Percentiles rank a stretch among this genome's conserved stretches.
These are phyloP conservation scores for Bipolaris sorokiniana DNA, from an alignment of 2,329 filamentous ascomycete genomes.

Conservation along the genomic window DNA sequence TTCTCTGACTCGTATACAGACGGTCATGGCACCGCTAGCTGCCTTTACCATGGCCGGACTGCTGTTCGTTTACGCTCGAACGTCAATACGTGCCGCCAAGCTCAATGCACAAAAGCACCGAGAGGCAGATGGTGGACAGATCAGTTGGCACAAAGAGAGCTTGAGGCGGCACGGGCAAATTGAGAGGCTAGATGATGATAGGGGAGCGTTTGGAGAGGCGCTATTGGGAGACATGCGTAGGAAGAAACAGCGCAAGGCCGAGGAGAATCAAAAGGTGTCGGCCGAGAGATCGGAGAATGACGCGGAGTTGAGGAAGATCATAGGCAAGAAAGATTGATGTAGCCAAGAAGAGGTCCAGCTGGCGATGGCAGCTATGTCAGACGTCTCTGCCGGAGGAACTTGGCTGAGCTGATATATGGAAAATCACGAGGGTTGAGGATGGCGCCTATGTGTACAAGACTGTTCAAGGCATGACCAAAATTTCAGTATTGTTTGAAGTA, in stretches of 20 bases:
- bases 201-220: constrained; percentile 41
- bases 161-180: constrained; percentile 59
- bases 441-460: too few species aligned
- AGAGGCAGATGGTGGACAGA: constrained; percentile 63
- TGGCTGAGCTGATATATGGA: not conserved
- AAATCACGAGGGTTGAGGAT: not conserved
- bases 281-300: constrained; percentile 47
- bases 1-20: constrained; percentile 45
- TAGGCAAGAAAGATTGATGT: constrained; percentile 41
- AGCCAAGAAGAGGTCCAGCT: not conserved
- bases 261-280: constrained; percentile 33
- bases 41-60: constrained; percentile 67
- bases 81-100: constrained; percentile 70
- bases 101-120: constrained; percentile 66
- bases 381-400: not conserved
- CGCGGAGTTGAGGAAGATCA: constrained; percentile 47
- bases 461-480: not conserved
- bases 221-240: constrained; percentile 42
- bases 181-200: constrained; percentile 52
- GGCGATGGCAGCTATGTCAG: not conserved
- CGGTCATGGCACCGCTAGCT: constrained; percentile 65
- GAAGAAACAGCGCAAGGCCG: constrained; percentile 35
- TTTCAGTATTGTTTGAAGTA: not conserved
- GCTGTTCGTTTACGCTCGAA: constrained; percentile 67
- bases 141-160: constrained; percentile 61